These are phyloP conservation scores for Psilocybe tampanensis DNA, from an alignment of 768 basidiomycete genomes.

Conservation along the genomic window DNA sequence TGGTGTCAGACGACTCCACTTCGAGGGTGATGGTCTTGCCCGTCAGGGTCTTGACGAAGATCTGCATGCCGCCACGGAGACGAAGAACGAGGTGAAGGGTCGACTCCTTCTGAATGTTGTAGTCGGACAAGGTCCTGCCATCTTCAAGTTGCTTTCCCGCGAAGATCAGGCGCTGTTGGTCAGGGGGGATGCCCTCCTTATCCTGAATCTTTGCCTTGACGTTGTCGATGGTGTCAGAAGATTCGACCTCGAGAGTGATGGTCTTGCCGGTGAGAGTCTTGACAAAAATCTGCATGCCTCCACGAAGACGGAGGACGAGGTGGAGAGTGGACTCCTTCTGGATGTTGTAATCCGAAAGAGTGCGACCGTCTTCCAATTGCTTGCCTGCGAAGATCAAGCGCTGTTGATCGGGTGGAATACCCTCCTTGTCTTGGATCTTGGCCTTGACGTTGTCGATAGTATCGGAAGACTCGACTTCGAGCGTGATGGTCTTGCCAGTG, in stretches of 20 bases:
- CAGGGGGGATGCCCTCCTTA: slow-evolving; percentile 26
- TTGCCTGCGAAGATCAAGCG: slow-evolving; percentile 25
- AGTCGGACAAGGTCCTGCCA: slow-evolving; percentile 43
- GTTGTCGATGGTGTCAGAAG: slow-evolving; percentile 26
- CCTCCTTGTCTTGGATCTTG: slow-evolving; percentile 47
- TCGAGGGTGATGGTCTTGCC: slow-evolving; percentile 75
- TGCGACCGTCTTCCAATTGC: slow-evolving; percentile 22
- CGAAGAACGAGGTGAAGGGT: slow-evolving; percentile 42
- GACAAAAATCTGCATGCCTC: slow-evolving; percentile 27
- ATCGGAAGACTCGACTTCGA: slow-evolving; percentile 25
- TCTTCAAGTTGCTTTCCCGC: slow-evolving; percentile 28
- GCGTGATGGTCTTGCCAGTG: slow-evolving; percentile 54
- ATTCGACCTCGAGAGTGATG: slow-evolving; percentile 26
- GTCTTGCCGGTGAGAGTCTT: slow-evolving; percentile 29
- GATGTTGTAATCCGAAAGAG: slow-evolving; percentile 23
- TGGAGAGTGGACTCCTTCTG: slow-evolving; percentile 24
- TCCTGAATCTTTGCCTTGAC: slow-evolving; percentile 28
- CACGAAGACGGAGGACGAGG: slow-evolving; percentile 23
- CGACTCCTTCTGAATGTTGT: slow-evolving; percentile 41
- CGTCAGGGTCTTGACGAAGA: slow-evolving; percentile 53
- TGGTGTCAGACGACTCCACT: slow-evolving; percentile 74
- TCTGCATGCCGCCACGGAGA: slow-evolving; percentile 41
- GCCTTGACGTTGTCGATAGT: slow-evolving; percentile 26
- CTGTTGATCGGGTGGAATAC: slow-evolving; percentile 23
- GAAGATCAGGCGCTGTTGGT: slow-evolving; percentile 27